Evolutionary conservation across 139 green algal genomes (phyloP), one percentile per base, ranked within the genome.

Genomic region (Monoraphidium neglectum): DNA sequence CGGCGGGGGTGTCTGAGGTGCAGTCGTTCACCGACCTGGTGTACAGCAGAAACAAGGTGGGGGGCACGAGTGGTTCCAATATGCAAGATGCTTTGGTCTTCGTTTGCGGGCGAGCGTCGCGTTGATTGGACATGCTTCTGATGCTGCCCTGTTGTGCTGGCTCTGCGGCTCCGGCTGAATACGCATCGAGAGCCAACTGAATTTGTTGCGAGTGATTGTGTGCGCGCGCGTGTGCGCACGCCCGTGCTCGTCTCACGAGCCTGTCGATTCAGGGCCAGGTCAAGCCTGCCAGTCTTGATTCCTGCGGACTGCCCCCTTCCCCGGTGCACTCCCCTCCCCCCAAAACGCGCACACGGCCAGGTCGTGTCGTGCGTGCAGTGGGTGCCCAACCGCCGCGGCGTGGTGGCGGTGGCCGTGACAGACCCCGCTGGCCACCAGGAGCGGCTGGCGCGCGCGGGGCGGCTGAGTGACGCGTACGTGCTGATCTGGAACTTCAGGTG

Each of bases 401-500:
- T 93, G 12, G 83, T 96, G 40, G 92, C 88, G 3, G 88, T 92
- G 37, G 84, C 93, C 0, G 92, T 81, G 79, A 89, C 87, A 32
- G 84, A 92, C 68, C 73, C 63, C 30, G 73, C 62, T 16, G 73
- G 63, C 49, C 43, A 67, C 37, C 66, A 35, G 23, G 63, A 93
- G 77, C 81, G 90, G 0, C 80, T 96, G 30, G 77, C 87, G 24
- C 65, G 69, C 43, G 73, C 86, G 46, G 92, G 88, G 3, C 81
- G 85, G 6, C 82, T 89, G 6, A 69, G 68, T 5, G 77, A 82
- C 10, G 78, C 78, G 5, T 70, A 86, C 79, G 90, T 97, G 32
- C 87, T 97, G 13, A 70, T 97, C 15, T 97, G 93, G 93, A 93
- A 90, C 81, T 93, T 95, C 76, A 82, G 80, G 61, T 59, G 67